Evolutionary conservation across 2,329 filamentous ascomycete genomes (phyloP).

Genomic region (Apiospora marii): DNA sequence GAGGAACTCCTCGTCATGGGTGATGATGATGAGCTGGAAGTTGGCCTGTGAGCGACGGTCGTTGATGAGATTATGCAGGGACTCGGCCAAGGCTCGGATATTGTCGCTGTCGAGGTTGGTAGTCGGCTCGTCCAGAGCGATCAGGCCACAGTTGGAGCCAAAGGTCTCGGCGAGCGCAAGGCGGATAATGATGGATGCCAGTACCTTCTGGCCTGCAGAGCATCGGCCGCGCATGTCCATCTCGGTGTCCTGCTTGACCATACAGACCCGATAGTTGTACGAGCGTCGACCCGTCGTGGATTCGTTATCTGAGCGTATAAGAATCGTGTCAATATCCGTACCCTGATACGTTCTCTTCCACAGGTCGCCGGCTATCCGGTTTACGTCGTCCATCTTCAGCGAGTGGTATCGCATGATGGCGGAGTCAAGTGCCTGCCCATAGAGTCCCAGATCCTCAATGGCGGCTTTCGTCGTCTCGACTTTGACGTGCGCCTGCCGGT

Average conservation of each 20-base stretch:
- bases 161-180: slow-evolving; percentile 96
- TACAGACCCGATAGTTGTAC: slow-evolving; percentile 98
- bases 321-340: slow-evolving; percentile 95
- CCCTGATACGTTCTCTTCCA: slow-evolving; percentile 97
- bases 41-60: slow-evolving; percentile 85
- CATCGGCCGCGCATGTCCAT: slow-evolving; percentile 99
- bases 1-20: slow-evolving; percentile 96
- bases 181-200: slow-evolving; percentile 97
- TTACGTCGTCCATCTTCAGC: slow-evolving; percentile 98
- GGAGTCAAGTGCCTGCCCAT: slow-evolving; percentile 85
- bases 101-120: slow-evolving; percentile 97
- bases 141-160: slow-evolving; percentile 92
- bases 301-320: slow-evolving; percentile 93
- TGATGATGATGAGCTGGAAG: slow-evolving; percentile 98
- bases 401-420: slow-evolving; percentile 97
- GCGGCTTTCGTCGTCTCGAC: slow-evolving; percentile 93
- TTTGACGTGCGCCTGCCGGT: slow-evolving; percentile 87
- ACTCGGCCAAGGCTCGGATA: slow-evolving; percentile 86
- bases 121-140: slow-evolving; percentile 96
- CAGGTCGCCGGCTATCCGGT: slow-evolving; percentile 92
- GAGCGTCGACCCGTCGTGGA: slow-evolving; percentile 74
- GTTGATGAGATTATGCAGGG: slow-evolving; percentile 86
- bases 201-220: slow-evolving; percentile 94
- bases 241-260: slow-evolving; percentile 96
- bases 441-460: slow-evolving; percentile 87